Evolutionary conservation across 495 filamentous ascomycete genomes (phyloP).

Genomic region (Lepraria neglecta): DNA sequence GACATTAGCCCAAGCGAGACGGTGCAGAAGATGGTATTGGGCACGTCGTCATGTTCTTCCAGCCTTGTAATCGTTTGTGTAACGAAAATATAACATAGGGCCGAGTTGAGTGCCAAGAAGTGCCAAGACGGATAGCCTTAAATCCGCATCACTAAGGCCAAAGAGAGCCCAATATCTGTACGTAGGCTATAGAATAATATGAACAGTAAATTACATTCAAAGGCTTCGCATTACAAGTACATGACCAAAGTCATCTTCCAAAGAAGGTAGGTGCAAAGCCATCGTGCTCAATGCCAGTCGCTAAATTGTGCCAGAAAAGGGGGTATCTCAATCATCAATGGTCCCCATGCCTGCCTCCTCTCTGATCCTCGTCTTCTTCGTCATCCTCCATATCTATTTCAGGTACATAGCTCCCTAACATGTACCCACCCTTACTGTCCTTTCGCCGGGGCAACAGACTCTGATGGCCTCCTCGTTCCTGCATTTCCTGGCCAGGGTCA

Average conservation of each 20-base stretch:
- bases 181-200: background rate
- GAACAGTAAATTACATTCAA: background rate
- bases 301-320: background rate
- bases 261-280: background rate
- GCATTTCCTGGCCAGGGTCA: conserved; percentile 21
- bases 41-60: background rate
- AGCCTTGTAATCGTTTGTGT: background rate
- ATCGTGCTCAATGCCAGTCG: background rate
- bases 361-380: conserved; percentile 20
- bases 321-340: conserved; percentile 17
- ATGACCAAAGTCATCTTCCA: too few species aligned
- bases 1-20: background rate
- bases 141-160: too few species aligned
- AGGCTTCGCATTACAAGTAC: too few species aligned
- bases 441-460: conserved; percentile 3
- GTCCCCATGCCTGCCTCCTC: conserved; percentile 7
- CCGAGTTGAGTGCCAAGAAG: background rate
- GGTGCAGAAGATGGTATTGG: background rate
- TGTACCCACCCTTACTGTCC: conserved; percentile 9
- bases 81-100: background rate
- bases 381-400: conserved; percentile 27
- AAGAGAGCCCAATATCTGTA: too few species aligned
- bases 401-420: conserved; percentile 18
- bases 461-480: conserved; percentile 16
- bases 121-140: too few species aligned